These are phyloP conservation scores for Exophiala phaeomuriformis DNA, from an alignment of 2,329 filamentous ascomycete species.

Conservation along the genomic window DNA sequence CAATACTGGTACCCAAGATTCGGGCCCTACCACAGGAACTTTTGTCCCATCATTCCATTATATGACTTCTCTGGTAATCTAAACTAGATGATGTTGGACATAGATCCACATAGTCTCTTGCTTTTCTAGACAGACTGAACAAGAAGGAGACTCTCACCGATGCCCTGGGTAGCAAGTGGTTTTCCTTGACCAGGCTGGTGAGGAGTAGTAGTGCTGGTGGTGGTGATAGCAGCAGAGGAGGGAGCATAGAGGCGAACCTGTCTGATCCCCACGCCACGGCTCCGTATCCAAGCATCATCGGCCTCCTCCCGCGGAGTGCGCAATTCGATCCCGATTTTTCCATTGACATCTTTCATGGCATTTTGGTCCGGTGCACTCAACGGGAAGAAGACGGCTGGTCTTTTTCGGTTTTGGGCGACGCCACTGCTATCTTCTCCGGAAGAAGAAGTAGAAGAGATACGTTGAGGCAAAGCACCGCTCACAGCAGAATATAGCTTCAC, in stretches of 20 bases:
- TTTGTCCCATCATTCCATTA: too few species aligned
- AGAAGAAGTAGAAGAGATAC: too few species aligned
- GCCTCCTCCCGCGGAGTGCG: slow-evolving; percentile 11
- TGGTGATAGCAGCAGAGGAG: neutral
- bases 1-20: too few species aligned
- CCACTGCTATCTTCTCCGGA: too few species aligned
- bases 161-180: slow-evolving; percentile 18
- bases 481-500: slow-evolving; percentile 18
- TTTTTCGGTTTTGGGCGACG: neutral
- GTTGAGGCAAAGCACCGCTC: slow-evolving; percentile 2
- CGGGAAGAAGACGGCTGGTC: neutral
- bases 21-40: too few species aligned
- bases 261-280: slow-evolving; percentile 21
- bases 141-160: slow-evolving; percentile 17
- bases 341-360: slow-evolving; percentile 8
- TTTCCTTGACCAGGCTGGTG: neutral
- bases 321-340: slow-evolving; percentile 16
- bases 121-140: slow-evolving; percentile 2
- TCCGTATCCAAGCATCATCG: slow-evolving; percentile 19
- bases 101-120: neutral
- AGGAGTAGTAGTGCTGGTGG: too few species aligned
- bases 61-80: too few species aligned
- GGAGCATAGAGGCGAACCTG: slow-evolving; percentile 16
- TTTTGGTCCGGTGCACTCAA: slow-evolving; percentile 1
- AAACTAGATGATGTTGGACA: neutral